Conservation (phyloP, 495 filamentous ascomycete genomes). For the Cudoniella acicularis region DNA sequence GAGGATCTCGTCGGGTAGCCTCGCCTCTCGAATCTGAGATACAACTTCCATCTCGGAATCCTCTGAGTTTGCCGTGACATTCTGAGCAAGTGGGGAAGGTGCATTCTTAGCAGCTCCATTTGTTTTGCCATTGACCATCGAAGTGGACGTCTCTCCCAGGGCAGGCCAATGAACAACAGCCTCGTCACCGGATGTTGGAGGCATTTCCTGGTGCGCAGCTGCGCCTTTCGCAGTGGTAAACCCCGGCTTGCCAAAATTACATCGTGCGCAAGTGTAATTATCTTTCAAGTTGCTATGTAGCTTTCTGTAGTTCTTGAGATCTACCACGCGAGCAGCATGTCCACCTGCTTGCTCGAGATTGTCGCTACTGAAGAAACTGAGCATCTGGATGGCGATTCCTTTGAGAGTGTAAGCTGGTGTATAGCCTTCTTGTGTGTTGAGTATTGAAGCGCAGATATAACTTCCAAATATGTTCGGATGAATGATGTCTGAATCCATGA, state of each 20-base stretch:
- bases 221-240: background rate
- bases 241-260: background rate
- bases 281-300: background rate
- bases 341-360: conserved; percentile 37
- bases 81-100: background rate
- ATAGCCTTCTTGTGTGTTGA: conserved; percentile 36
- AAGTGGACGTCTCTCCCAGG: too few species aligned
- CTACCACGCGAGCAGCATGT: background rate
- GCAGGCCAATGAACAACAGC: too few species aligned
- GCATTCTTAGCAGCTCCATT: background rate
- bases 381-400: conserved; percentile 47
- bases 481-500: conserved; percentile 45
- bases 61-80: background rate
- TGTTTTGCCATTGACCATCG: too few species aligned
- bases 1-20: conserved; percentile 39
- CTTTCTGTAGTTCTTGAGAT: conserved; percentile 5
- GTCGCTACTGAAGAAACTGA: conserved; percentile 59
- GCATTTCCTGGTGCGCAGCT: background rate
- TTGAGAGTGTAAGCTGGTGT: conserved; percentile 50
- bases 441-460: conserved; percentile 49
- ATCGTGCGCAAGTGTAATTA: background rate
- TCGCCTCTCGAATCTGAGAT: conserved; percentile 16
- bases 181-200: too few species aligned
- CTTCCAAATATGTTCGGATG: conserved; percentile 50
- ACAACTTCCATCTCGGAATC: background rate